Conservation (phyloP, 2,329 filamentous ascomycete genomes). For the Pseudopithomyces chartarum region DNA sequence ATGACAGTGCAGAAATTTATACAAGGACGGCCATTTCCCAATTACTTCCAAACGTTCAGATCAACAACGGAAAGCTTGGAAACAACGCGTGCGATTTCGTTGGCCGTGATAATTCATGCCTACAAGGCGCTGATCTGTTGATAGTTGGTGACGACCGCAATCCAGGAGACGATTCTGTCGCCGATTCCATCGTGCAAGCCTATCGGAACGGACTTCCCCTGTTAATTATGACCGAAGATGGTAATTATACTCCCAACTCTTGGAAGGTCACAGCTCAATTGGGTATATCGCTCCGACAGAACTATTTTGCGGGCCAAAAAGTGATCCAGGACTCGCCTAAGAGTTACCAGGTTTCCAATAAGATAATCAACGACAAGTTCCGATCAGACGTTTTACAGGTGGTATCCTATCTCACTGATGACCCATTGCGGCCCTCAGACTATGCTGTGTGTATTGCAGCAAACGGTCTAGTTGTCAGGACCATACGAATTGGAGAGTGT, state of each 20-base stretch:
- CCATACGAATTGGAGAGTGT: slow-evolving; percentile 2
- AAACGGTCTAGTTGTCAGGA: not conserved
- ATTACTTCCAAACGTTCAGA: not conserved
- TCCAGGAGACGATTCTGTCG: not conserved
- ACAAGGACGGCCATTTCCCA: not conserved
- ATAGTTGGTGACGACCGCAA: not conserved
- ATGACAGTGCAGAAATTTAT: not conserved
- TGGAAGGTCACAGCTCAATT: not conserved
- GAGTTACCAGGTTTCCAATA: not conserved
- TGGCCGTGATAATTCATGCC: not conserved
- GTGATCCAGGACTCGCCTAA: not conserved
- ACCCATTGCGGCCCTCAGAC: not conserved
- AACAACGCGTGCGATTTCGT: not conserved
- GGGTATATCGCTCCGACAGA: not conserved
- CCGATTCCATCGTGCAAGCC: not conserved
- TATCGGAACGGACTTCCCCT: not conserved
- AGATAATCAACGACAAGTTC: not conserved
- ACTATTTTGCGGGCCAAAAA: not conserved
- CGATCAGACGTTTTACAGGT: not conserved
- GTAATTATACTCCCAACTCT: not conserved
- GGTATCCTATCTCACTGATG: not conserved
- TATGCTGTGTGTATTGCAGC: not conserved
- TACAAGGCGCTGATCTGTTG: not conserved
- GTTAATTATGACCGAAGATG: not conserved
- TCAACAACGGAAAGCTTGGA: not conserved